Evolutionary conservation across 768 basidiomycete genomes (phyloP), one percentile per base, ranked within the genome.

Genomic region (Naganishia antarctica): DNA sequence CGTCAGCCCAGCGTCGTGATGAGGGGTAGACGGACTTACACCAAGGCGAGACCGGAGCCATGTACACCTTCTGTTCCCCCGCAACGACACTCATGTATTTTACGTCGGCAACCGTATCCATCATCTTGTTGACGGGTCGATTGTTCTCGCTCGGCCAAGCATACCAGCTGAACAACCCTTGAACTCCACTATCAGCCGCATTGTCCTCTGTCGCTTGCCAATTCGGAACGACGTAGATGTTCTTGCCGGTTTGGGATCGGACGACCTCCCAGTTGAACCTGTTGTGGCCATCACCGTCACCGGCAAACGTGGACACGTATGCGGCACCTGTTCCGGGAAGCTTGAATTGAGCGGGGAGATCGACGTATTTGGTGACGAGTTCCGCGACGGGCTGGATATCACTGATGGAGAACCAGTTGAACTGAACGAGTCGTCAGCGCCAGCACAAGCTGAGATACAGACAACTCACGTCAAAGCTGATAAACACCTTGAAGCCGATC

Each of bases 61-160:
- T 76, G 64, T 73, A 74, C 1, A 53, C 46, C 67, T 72, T 73
- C 29, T 67, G 68, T n/a, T 23, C 51, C 4, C 50, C 46, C 3
- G 29, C 32, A 2, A 65, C n/a, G 16, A 66, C 58, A 16, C 18
- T 51, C 15, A 74, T 50, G 63, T 76, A 76, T 1, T 31, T 60
- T 9, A 51, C 40, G 64, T 76, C 74, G n/a, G 64, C 44, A 31
- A 63, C 65, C 3, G 50, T 61, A 37, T 65, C 61, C 68, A 77
- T 70, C 40, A 60, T 66, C 13, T 49, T 43, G 58, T 69, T 65
- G 28, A 73, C 51, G 8, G 74, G 74, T 41, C 46, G 51, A 49
- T 78, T 76, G 41, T 72, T 68, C 46, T 74, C 67, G 32, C 70
- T 72, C 15, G 75, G 71, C 77, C 77, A 78, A 16, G 73, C 74